phyloP scores from a whole-genome alignment of 2,329 filamentous ascomycete species.

The Juglanconis oblonga region DNA sequence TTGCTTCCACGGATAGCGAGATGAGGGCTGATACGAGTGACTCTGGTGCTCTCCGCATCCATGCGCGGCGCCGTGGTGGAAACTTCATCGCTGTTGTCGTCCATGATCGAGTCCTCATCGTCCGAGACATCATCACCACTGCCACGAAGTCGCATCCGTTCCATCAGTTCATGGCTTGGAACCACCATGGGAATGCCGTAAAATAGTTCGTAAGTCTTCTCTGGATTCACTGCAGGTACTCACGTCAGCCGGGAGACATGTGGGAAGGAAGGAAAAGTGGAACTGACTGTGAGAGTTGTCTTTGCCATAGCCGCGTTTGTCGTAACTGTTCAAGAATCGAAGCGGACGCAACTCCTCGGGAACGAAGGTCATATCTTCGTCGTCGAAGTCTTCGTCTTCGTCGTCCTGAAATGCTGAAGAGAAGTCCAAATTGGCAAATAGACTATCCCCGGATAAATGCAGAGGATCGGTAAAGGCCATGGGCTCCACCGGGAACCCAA shows the following conservation, averaged over 20 bases:
- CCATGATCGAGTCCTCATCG: background rate
- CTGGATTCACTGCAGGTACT: constrained; percentile 8
- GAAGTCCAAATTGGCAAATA: constrained; percentile 4
- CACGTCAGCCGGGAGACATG: background rate
- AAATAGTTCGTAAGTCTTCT: constrained; percentile 10
- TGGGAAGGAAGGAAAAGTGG: background rate
- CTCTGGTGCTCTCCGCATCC: background rate
- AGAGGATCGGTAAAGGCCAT: constrained; percentile 26
- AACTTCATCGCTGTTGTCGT: background rate
- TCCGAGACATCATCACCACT: background rate
- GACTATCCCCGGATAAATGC: constrained; percentile 7
- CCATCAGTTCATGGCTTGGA: background rate
- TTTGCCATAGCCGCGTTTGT: constrained; percentile 12
- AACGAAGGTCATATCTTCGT: constrained; percentile 21
- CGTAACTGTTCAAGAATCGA: constrained; percentile 19
- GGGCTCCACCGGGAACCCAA: constrained; percentile 44
- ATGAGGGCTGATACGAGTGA: background rate
- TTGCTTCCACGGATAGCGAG: constrained; percentile 1
- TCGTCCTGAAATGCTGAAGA: constrained; percentile 11
- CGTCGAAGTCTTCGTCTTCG: constrained; percentile 18
- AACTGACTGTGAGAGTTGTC: constrained; percentile 12
- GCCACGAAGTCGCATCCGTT: background rate
- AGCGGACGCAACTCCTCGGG: constrained; percentile 16
- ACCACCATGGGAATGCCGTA: constrained; percentile 12
- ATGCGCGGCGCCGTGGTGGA: background rate